Base-by-base conservation (phyloP, 2,329 filamentous ascomycete genomes). In the Colletotrichum sp. region DNA sequence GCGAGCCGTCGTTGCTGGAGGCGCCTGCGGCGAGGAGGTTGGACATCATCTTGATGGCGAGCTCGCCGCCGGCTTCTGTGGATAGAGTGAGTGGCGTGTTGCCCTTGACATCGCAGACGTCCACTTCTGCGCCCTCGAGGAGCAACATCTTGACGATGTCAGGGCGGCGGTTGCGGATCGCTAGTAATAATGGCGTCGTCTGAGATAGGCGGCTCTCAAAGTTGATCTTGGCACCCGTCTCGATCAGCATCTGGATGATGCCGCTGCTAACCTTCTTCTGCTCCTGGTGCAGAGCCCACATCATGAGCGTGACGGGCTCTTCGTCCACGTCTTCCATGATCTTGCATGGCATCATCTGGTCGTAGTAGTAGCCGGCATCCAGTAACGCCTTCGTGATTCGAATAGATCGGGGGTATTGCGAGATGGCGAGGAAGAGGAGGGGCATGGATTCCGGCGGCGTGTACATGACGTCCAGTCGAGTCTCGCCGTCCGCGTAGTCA, bases 241-340 rank as follows among this genome's bases (percentile, higher is more conserved):
- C 84, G n/a, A 94, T 83, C 24, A 94, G 84, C 64, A 91, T 82
- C 77, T 90, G 86, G 71, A 94, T 89, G 59, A 93, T 84, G 6
- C 85, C 81, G 39, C 89, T 91, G 81, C 91, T 92, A 67, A 93
- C 87, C 76, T 88, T 89, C 81, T 93, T 93, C 77, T 93, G 90
- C 1, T 91, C 90, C 77, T 93, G 91, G 8, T 90, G 83, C 68
- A 94, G 85, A 0, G 91, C 88, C 92, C 92, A 94, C 67, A 89
- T 84, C 9, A 94, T 83, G 3, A 92, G 84, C 3, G 90, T 90
- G 60, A 92, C 87, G 12, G 86, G 83, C 81, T 94, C 92, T 5
- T 90, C 88, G 3, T 88, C 86, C 1, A 88, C 76, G 13, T 88
- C 86, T 0, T 88, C 84, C 71, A 89, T 83, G 3, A 91, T 84